Evolutionary conservation across 257 asterid genomes (phyloP).

Genomic region (Anisodus acutangulus): DNA sequence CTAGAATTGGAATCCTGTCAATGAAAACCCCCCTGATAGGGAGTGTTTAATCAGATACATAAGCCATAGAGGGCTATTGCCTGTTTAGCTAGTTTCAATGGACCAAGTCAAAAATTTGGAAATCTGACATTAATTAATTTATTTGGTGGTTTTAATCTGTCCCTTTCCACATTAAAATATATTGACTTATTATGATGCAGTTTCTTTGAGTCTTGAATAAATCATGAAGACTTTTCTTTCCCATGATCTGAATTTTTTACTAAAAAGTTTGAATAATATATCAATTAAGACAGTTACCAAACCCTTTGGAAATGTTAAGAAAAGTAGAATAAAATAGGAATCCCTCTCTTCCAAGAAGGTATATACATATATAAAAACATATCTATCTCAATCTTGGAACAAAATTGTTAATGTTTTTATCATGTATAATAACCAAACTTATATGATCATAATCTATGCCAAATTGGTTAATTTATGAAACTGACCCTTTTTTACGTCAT

Average conservation of each 20-base stretch:
- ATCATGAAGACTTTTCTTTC: background rate
- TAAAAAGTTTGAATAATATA: background rate
- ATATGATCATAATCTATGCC: background rate
- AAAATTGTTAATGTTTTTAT: no score
- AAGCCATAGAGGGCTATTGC: background rate
- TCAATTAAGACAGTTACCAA: background rate
- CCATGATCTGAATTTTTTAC: background rate
- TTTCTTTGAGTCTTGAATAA: background rate
- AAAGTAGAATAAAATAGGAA: background rate
- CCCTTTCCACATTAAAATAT: background rate
- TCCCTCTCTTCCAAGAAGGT: background rate
- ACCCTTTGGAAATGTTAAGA: background rate
- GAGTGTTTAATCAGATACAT: background rate
- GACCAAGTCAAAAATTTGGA: background rate
- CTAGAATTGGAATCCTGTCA: no score
- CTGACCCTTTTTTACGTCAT: no score
- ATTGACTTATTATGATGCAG: background rate
- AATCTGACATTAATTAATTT: background rate
- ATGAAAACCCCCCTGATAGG: no score
- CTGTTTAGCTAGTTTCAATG: background rate
- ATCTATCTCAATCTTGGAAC: no score
- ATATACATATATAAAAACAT: no score
- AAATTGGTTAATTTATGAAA: no score
- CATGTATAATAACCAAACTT: background rate
- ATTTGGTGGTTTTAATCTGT: background rate